These are phyloP conservation scores for Furcasterigmium furcatum DNA, from an alignment of 2,329 filamentous ascomycete genomes.

Conservation along the genomic window DNA sequence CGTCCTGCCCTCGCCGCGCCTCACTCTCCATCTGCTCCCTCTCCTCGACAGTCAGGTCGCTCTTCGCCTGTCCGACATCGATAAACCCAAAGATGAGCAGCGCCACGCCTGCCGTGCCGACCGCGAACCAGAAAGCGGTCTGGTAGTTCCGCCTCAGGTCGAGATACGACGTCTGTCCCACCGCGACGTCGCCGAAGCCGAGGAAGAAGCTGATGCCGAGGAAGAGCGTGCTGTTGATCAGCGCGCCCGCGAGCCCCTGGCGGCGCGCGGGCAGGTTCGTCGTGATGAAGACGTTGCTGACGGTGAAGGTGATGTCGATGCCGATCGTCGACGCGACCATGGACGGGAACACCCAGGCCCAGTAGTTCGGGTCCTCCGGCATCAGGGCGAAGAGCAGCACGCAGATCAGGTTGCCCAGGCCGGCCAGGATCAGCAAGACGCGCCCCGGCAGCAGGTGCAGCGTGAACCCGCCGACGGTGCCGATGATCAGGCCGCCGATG, in stretches of 20 bases:
- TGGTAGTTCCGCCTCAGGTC: slow-evolving; percentile 54
- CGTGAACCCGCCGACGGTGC: slow-evolving; percentile 60
- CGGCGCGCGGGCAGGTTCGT: slow-evolving; percentile 63
- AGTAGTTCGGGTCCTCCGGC: slow-evolving; percentile 60
- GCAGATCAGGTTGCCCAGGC: slow-evolving; percentile 53
- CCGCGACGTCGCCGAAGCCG: slow-evolving; percentile 64
- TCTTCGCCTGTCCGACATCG: slow-evolving; percentile 16
- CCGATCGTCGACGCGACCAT: slow-evolving; percentile 69
- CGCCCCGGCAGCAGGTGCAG: slow-evolving; percentile 64
- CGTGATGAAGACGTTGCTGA: slow-evolving; percentile 75
- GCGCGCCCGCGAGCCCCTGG: slow-evolving; percentile 69
- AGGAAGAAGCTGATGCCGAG: slow-evolving; percentile 71
- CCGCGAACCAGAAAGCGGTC: slow-evolving; percentile 64
- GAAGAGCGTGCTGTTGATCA: slow-evolving; percentile 69
- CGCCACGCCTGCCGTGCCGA: slow-evolving; percentile 49
- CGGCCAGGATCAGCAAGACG: slow-evolving; percentile 59
- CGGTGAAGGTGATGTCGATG: slow-evolving; percentile 73
- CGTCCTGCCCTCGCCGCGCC: background rate
- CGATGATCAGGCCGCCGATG: slow-evolving; percentile 64
- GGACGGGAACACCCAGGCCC: slow-evolving; percentile 70
- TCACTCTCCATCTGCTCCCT: slow-evolving; percentile 12
- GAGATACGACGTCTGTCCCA: slow-evolving; percentile 42
- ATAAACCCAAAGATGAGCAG: slow-evolving; percentile 55
- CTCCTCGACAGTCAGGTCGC: slow-evolving; percentile 15
- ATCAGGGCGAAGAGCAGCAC: slow-evolving; percentile 63